Base-by-base conservation (phyloP, 441 rosid genomes). In the Geranium incanum region DNA sequence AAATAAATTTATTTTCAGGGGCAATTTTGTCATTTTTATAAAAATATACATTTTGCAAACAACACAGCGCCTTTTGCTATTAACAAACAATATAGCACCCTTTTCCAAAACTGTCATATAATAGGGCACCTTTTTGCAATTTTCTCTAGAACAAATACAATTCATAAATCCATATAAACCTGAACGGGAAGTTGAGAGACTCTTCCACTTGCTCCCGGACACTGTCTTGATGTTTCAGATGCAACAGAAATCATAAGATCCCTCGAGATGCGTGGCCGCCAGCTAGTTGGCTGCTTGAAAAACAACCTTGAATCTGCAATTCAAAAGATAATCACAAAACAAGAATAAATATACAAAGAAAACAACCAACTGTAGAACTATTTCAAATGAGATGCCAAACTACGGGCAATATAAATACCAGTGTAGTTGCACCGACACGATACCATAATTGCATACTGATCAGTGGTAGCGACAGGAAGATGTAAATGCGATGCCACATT, bases 211-310 rank as follows among this genome's bases (percentile, higher is more conserved):
- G 89, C 74, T 67, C 79, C 91, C 81, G 84, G 82, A 70, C 84
- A 84, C 75, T 83, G 87, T 76, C 78, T 86, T 5, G 89, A 86
- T 85, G 87, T 85, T 76, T 89, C 95, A 68, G 97, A 85, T 57
- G 98, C 87, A 74, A 89, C 94, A 79, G 97, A 93, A 82, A 95
- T 89, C 95, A 87, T 82, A 74, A 95, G 87, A 76, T 95, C 96
- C 80, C 97, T 93, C 12, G 87, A 81, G 78, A 84, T 75, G 13
- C 88, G 88, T 57, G 98, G 99, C 80, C 80, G 87, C 99, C 98
- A 93, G 72, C 83, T 84, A 63, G 92, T 95, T 69, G 83, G 86
- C 76, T 88, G 93, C 87, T 89, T 95, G 83, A 95, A 93, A 82
- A 89, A 95, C 81, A 95, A 81, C 55, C 91, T 88, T 43, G 99